phyloP scores from a whole-genome alignment of 2,329 filamentous ascomycete species.

The Fusarium penzigii region DNA sequence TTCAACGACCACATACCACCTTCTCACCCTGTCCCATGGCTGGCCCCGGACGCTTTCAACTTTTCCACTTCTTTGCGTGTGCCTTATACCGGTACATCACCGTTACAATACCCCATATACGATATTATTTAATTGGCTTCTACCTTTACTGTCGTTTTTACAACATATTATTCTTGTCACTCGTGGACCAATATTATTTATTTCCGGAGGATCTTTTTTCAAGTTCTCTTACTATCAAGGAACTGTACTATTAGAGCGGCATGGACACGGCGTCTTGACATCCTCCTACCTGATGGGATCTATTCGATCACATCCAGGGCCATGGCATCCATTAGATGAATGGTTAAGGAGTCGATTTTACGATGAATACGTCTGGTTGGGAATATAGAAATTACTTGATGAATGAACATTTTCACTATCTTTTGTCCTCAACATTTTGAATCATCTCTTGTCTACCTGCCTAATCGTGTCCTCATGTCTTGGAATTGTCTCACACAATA shows the following conservation, averaged over 20 bases:
- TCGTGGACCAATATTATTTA: no score
- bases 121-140: constrained; percentile 25
- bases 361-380: constrained; percentile 30
- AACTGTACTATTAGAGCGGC: constrained; percentile 33
- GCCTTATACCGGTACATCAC: constrained; percentile 13
- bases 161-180: no score
- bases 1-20: no score
- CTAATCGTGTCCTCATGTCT: no score
- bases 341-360: constrained; percentile 11
- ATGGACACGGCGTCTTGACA: constrained; percentile 31
- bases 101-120: constrained; percentile 24
- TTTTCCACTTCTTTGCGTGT: constrained; percentile 23
- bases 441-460: constrained; percentile 18
- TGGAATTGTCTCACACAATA: no score
- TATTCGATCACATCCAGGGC: no score
- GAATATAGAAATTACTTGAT: constrained; percentile 32
- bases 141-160: constrained; percentile 2
- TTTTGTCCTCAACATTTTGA: constrained; percentile 20
- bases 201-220: constrained; percentile 17
- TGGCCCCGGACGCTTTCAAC: constrained; percentile 21
- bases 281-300: no score
- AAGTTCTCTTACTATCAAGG: constrained; percentile 21
- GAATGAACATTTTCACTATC: constrained; percentile 16
- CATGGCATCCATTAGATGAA: no score
- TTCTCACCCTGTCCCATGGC: background rate